These are phyloP conservation scores for Myotisia sp. DNA, from an alignment of 2,329 filamentous ascomycete species.

Conservation along the genomic window DNA sequence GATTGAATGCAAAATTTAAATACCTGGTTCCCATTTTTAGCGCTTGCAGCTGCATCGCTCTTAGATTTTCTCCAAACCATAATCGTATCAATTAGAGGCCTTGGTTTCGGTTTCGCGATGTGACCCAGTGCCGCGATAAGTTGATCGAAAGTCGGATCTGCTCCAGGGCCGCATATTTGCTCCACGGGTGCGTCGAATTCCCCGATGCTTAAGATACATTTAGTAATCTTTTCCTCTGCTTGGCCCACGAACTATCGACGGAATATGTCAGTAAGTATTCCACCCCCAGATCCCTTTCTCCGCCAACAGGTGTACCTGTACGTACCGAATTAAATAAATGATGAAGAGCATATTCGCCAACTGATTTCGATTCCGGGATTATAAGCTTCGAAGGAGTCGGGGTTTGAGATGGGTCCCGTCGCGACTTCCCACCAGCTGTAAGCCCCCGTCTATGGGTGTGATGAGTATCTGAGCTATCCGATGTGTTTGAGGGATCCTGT, in stretches of 20 bases:
- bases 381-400: slow-evolving; percentile 59
- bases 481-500: slow-evolving; percentile 22
- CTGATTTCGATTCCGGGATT: slow-evolving; percentile 69
- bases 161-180: slow-evolving; percentile 74
- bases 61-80: slow-evolving; percentile 98
- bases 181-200: slow-evolving; percentile 77
- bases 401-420: slow-evolving; percentile 56
- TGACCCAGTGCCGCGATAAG: slow-evolving; percentile 85
- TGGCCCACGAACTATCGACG: slow-evolving; percentile 67
- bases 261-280: slow-evolving; percentile 17
- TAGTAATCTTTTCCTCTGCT: slow-evolving; percentile 90
- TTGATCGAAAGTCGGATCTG: slow-evolving; percentile 82
- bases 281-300: neutral
- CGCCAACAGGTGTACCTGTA: too few relatives aligned
- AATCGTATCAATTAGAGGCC: slow-evolving; percentile 87
- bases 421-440: slow-evolving; percentile 50
- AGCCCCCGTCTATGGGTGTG: slow-evolving; percentile 23
- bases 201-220: slow-evolving; percentile 66
- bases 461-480: slow-evolving; percentile 15
- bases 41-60: slow-evolving; percentile 69
- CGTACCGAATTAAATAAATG: slow-evolving; percentile 78
- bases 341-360: slow-evolving; percentile 95
- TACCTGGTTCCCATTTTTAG: slow-evolving; percentile 32
- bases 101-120: slow-evolving; percentile 86
- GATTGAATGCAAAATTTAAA: slow-evolving; percentile 2